Conservation (phyloP, 495 filamentous ascomycete species). For the Barbatosphaeria neglecta region DNA sequence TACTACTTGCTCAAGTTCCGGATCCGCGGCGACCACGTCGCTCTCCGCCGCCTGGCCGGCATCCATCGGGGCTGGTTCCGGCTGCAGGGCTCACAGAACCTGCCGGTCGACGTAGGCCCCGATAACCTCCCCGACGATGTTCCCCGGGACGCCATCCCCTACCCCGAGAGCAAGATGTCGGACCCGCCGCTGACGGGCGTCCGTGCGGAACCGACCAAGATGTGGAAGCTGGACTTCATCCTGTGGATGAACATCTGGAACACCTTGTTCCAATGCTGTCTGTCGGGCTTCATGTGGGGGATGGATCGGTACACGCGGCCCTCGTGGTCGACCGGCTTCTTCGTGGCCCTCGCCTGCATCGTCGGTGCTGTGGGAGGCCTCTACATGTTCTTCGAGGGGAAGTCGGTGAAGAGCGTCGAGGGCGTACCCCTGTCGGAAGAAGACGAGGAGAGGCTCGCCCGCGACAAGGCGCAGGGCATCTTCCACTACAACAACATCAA, state of each 20-base stretch:
- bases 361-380: constrained; percentile 58
- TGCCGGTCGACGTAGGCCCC: constrained; percentile 31
- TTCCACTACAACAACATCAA: constrained; percentile 43
- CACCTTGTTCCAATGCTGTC: constrained; percentile 58
- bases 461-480: constrained; percentile 37
- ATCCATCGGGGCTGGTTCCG: constrained; percentile 65
- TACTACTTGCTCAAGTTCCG: constrained; percentile 59
- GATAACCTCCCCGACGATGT: constrained; percentile 25
- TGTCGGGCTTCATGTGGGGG: constrained; percentile 74
- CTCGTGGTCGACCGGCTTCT: constrained; percentile 60
- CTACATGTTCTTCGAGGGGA: constrained; percentile 55
- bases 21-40: constrained; percentile 35
- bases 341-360: constrained; percentile 58
- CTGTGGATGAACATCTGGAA: constrained; percentile 66
- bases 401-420: constrained; percentile 53
- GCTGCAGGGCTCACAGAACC: constrained; percentile 41
- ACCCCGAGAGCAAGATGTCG: constrained; percentile 43
- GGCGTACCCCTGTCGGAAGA: constrained; percentile 40
- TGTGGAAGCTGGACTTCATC: constrained; percentile 73
- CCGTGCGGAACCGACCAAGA: constrained; percentile 49
- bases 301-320: constrained; percentile 59
- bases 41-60: constrained; percentile 48
- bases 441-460: constrained; percentile 31
- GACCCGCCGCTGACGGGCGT: constrained; percentile 49
- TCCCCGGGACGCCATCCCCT: constrained; percentile 33